Percentiles rank a stretch among this genome's conserved stretches.
These are phyloP conservation scores for Xylaria sp. DNA, from an alignment of 2,329 filamentous ascomycete species.

Conservation along the genomic window DNA sequence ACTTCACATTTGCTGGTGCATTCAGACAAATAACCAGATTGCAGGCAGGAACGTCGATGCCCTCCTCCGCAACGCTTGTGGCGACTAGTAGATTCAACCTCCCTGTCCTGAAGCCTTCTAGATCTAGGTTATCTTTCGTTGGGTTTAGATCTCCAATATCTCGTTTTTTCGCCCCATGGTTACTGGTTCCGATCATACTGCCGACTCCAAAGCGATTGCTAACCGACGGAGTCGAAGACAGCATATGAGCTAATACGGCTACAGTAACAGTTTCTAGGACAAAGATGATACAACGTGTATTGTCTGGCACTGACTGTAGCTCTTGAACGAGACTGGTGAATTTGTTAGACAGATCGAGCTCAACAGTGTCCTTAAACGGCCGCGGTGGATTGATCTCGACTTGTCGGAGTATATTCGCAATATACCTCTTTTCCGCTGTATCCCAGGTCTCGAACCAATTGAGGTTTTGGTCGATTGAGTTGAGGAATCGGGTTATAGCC, in stretches of 20 bases:
- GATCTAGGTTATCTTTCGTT: slow-evolving; percentile 48
- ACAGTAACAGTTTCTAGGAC: slow-evolving; percentile 71
- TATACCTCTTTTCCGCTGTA: slow-evolving; percentile 64
- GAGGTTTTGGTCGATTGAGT: slow-evolving; percentile 42
- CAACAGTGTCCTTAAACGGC: slow-evolving; percentile 36
- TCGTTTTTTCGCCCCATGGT: slow-evolving; percentile 49
- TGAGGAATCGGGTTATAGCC: slow-evolving; percentile 54
- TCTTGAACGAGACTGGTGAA: slow-evolving; percentile 62
- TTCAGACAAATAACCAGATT: slow-evolving; percentile 70
- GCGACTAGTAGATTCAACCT: slow-evolving; percentile 68
- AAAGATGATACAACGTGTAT: slow-evolving; percentile 72
- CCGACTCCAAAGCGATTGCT: slow-evolving; percentile 61
- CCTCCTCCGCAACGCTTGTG: slow-evolving; percentile 73
- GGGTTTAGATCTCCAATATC: slow-evolving; percentile 53
- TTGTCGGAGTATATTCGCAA: slow-evolving; percentile 58
- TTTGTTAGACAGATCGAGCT: slow-evolving; percentile 65
- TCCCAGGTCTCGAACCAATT: slow-evolving; percentile 55
- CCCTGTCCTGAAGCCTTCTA: slow-evolving; percentile 64
- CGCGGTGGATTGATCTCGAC: slow-evolving; percentile 46
- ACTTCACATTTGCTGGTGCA: slow-evolving; percentile 60
- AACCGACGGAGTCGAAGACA: slow-evolving; percentile 62
- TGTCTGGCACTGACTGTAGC: slow-evolving; percentile 57
- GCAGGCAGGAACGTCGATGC: slow-evolving; percentile 73
- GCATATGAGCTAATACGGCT: slow-evolving; percentile 66
- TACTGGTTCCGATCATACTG: slow-evolving; percentile 66